phyloP scores from a whole-genome alignment of 805 yeast species.

The Zygoascus bituminiphila region DNA sequence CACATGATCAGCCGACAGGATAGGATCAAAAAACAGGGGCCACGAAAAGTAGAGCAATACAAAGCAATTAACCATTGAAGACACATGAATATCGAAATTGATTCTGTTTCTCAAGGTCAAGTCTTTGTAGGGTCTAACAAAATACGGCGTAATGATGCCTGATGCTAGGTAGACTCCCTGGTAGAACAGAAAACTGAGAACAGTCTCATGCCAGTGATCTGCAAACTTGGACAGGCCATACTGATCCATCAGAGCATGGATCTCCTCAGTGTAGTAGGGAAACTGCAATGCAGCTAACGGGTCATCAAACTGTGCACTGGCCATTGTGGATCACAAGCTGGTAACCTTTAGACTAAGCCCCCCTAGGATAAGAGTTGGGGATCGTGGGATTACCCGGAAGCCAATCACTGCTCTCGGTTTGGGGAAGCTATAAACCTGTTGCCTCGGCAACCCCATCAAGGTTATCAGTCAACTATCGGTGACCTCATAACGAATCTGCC shows the following conservation, averaged over 20 bases:
- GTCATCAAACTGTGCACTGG: constrained; percentile 9
- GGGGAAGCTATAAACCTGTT: no score
- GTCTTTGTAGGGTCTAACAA: constrained; percentile 45
- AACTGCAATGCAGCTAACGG: constrained; percentile 13
- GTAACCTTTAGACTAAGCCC: no score
- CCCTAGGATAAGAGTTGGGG: no score
- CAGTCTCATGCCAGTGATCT: constrained; percentile 56
- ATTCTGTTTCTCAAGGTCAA: constrained; percentile 39
- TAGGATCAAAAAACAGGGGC: constrained; percentile 58
- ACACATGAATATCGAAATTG: constrained; percentile 87
- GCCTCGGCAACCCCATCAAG: no score
- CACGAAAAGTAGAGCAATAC: constrained; percentile 50
- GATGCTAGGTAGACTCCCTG: constrained; percentile 44
- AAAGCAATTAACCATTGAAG: constrained; percentile 76
- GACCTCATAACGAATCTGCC: no score
- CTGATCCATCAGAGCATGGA: not conserved
- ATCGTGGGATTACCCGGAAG: no score
- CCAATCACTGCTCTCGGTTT: no score
- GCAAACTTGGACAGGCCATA: constrained; percentile 26
- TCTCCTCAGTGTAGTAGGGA: constrained; percentile 4
- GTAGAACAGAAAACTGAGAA: constrained; percentile 54
- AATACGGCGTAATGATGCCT: constrained; percentile 39
- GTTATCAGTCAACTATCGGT: no score
- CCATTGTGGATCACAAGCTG: no score
- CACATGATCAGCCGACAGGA: constrained; percentile 42